Evolutionary conservation across 2,329 filamentous ascomycete species (phyloP).

Genomic region (Didymosphaeria variabile): DNA sequence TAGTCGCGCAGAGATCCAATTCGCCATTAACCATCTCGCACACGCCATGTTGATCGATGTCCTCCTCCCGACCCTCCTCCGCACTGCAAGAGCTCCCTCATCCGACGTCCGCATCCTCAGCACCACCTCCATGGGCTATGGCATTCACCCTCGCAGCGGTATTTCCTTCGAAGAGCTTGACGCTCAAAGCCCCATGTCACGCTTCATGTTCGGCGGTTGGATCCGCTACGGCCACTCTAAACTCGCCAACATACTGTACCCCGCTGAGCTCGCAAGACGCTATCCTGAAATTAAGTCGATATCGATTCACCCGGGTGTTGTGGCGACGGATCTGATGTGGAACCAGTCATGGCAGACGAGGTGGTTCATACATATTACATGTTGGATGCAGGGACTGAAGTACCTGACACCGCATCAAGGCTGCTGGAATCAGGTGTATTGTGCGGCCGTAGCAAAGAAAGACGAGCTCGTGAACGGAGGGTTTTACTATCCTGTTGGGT

Average conservation of each 20-base stretch:
- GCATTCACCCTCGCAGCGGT: constrained; percentile 27
- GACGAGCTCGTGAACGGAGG: constrained; percentile 46
- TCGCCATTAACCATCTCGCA: constrained; percentile 59
- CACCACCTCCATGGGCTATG: constrained; percentile 41
- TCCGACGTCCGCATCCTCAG: constrained; percentile 56
- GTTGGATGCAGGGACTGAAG: constrained; percentile 10
- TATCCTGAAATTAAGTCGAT: constrained; percentile 53
- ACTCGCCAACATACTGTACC: constrained; percentile 57
- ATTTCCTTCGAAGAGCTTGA: constrained; percentile 45
- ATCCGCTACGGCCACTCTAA: constrained; percentile 57
- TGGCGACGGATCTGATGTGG: constrained; percentile 30
- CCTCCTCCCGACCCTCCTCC: constrained; percentile 51
- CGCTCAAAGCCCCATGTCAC: constrained; percentile 33
- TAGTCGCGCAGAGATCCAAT: constrained; percentile 51
- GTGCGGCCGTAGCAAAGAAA: constrained; percentile 34
- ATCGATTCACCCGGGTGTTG: constrained; percentile 56
- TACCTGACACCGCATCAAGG: constrained; percentile 28
- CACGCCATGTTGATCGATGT: constrained; percentile 55
- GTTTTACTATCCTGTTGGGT: constrained; percentile 47
- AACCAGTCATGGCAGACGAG: constrained; percentile 10
- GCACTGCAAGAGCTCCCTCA: constrained; percentile 44
- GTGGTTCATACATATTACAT: constrained; percentile 20
- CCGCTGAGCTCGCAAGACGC: constrained; percentile 48
- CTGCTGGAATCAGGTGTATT: constrained; percentile 49
- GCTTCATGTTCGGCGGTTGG: constrained; percentile 35